Base-by-base conservation (phyloP, 306 rosid species). In the Bauhinia variegata region DNA sequence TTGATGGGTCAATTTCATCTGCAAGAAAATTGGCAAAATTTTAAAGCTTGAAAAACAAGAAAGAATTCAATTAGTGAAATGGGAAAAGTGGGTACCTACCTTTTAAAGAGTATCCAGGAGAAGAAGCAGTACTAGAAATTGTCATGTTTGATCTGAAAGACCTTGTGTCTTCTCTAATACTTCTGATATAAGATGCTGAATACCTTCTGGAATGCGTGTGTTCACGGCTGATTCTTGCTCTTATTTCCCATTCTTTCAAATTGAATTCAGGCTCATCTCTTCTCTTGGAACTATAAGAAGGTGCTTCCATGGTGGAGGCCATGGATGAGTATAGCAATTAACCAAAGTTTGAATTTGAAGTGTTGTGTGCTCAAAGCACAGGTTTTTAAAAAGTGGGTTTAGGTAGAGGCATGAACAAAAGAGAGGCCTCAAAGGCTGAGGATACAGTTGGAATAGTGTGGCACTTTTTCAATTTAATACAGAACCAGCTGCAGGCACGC, bases 1-100 rank as follows among this genome's bases (percentile, higher is more conserved):
- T 90, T 56, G 99, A 79, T 15, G 99, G 97, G 85, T 93, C 91
- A 23, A 93, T 93, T 79, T 91, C 96, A 77, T 90, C 99, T 93
- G 89, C 60, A 14, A 71, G 49, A 64, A 74, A 62, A 13, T 19
- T 0, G 8, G n/a, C 19, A 23, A 7, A 11, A 11, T 64, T 19
- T 28, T n/a, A 66, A 52, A 15, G 62, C 15, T 10, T 19, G 6
- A 23, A 53, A 55, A 34, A 37, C 10, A 44, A 49, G 13, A 9
- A 8, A 3, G 4, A 42, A 42, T 36, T 68, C 47, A 73, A 63
- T 17, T 33, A 50, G 36, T 30, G 28, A 30, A 23, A 57, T 52
- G 59, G 7, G 8, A 39, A 11, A 6, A 44, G 18, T 0, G 23
- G 2, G 2, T 42, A 11, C 1, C 15, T 67, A 89, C 99, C 99